Percentiles rank a stretch among this genome's conserved stretches.
Evolutionary conservation across 169 alveolate species (phyloP).

Genomic region (Cryptosporidium baileyi): DNA sequence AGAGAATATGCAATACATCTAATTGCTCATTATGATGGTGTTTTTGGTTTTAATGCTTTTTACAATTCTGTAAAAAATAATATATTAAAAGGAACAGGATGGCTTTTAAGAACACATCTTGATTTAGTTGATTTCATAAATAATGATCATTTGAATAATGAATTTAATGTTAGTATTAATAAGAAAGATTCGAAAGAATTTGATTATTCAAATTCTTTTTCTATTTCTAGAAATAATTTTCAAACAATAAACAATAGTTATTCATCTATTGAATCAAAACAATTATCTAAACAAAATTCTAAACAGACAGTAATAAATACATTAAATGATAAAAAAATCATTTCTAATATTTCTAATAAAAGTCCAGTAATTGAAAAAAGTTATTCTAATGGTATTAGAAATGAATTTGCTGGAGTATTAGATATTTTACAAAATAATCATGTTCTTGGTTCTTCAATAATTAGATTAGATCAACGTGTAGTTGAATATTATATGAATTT

Average conservation of each 20-base stretch:
- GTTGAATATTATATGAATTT: slow-evolving; percentile 52
- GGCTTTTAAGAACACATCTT: slow-evolving; percentile 58
- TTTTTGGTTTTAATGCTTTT: slow-evolving; percentile 64
- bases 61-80: slow-evolving; percentile 39
- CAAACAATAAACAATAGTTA: neutral
- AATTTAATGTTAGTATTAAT: too few relatives aligned
- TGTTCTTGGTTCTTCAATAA: neutral
- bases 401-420: neutral
- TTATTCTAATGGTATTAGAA: neutral
- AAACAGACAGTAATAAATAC: too few relatives aligned
- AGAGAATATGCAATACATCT: slow-evolving; percentile 66
- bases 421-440: too few relatives aligned
- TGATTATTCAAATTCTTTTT: too few relatives aligned
- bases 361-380: neutral
- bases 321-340: too few relatives aligned
- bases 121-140: slow-evolving; percentile 56
- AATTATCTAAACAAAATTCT: neutral
- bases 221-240: neutral
- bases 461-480: slow-evolving; percentile 11
- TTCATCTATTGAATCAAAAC: neutral
- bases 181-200: too few relatives aligned
- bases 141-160: neutral
- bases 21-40: slow-evolving; percentile 69
- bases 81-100: slow-evolving; percentile 64
- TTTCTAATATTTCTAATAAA: neutral